Percentiles rank a stretch among this genome's conserved stretches.
Evolutionary conservation across 139 green algal species (phyloP).

Genomic region (Eudorina sp.): DNA sequence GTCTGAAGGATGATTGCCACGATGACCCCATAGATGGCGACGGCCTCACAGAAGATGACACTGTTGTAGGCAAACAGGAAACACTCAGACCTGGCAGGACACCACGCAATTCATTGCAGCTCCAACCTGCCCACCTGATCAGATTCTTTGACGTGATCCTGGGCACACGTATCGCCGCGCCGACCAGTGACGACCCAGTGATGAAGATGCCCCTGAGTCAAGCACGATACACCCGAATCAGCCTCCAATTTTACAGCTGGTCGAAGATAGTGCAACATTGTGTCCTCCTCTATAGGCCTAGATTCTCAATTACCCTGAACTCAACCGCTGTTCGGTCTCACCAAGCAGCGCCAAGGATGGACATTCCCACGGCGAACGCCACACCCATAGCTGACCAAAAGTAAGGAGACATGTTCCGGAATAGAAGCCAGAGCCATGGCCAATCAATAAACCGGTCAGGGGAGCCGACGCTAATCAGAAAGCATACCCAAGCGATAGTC

Average conservation of each 20-base stretch:
- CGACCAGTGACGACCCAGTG: conserved; percentile 96
- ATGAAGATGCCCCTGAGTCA: conserved; percentile 97
- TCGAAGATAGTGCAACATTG: no score
- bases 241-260: no score
- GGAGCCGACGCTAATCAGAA: conserved; percentile 66
- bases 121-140: conserved; percentile 83
- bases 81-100: background rate
- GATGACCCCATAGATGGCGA: conserved; percentile 99
- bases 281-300: no score
- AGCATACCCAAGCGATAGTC: conserved; percentile 61
- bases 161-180: conserved; percentile 93
- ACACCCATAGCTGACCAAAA: conserved; percentile 91
- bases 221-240: no score
- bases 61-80: conserved; percentile 62
- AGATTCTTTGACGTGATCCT: conserved; percentile 99
- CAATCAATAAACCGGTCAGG: conserved; percentile 82
- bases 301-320: no score
- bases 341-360: conserved; percentile 96
- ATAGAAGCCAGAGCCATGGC: conserved; percentile 86
- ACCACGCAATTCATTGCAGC: background rate
- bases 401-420: conserved; percentile 93
- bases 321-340: conserved; percentile 70
- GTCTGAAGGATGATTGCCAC: conserved; percentile 99
- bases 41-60: conserved; percentile 99
- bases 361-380: conserved; percentile 91